These are phyloP conservation scores for Penicillium lagena DNA, from an alignment of 495 filamentous ascomycete genomes.

Conservation along the genomic window DNA sequence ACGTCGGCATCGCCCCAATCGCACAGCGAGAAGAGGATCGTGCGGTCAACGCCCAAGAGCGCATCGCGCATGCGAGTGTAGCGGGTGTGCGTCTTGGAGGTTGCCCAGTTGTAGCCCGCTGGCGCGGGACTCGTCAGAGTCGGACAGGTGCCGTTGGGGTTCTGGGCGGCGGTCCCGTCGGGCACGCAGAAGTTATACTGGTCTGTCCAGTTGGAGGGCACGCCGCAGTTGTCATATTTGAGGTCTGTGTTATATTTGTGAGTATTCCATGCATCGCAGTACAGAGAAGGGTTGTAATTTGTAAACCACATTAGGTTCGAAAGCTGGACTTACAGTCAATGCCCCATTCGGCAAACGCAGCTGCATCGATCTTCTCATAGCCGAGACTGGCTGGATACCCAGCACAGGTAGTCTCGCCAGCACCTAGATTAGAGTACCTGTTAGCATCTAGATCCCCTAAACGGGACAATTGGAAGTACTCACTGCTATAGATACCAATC, in stretches of 20 bases:
- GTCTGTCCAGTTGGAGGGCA: constrained; percentile 36
- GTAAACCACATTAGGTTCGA: too few relatives aligned
- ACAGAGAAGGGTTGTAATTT: too few relatives aligned
- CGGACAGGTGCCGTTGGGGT: constrained; percentile 38
- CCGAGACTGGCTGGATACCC: constrained; percentile 56
- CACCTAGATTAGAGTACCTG: constrained; percentile 25
- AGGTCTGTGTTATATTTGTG: constrained; percentile 35
- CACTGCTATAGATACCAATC: constrained; percentile 58
- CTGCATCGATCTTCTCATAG: constrained; percentile 56
- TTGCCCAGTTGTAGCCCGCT: constrained; percentile 44
- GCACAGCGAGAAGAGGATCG: constrained; percentile 62
- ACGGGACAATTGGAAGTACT: constrained; percentile 3
- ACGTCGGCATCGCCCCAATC: constrained; percentile 54
- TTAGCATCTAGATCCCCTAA: not conserved
- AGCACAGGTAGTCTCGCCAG: constrained; percentile 57
- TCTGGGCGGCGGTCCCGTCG: constrained; percentile 15
- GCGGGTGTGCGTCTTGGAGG: constrained; percentile 43
- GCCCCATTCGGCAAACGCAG: constrained; percentile 57
- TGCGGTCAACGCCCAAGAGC: constrained; percentile 39
- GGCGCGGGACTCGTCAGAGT: constrained; percentile 31
- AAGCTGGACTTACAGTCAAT: constrained; percentile 46
- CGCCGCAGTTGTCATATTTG: constrained; percentile 69
- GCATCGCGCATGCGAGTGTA: constrained; percentile 58
- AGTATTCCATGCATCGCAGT: too few relatives aligned
- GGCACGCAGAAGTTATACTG: constrained; percentile 33